phyloP scores from a whole-genome alignment of 176 grass and related monocot species.

The Cymbopogon citratus region DNA sequence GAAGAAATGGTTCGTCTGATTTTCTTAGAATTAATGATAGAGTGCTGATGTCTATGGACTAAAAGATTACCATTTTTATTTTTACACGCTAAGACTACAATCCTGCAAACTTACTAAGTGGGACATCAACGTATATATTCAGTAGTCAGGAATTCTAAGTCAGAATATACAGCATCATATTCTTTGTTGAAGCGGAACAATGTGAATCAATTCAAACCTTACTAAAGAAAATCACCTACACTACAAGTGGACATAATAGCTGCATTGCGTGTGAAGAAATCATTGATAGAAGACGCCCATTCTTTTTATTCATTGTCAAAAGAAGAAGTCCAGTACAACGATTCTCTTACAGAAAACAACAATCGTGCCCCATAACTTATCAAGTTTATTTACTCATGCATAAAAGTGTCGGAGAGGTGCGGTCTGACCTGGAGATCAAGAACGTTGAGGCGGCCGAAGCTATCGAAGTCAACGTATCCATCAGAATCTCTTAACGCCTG shows the following conservation, averaged over 20 bases:
- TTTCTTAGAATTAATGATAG: neutral
- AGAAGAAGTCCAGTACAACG: neutral
- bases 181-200: neutral
- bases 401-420: neutral
- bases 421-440: slow-evolving; percentile 76
- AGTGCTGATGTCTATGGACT: neutral
- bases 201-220: neutral
- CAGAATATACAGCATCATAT: neutral
- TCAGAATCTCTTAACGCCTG: slow-evolving; percentile 73
- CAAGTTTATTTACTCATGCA: neutral
- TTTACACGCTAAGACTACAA: neutral
- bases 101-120: neutral
- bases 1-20: slow-evolving; percentile 4
- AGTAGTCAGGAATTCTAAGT: neutral
- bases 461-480: slow-evolving; percentile 94
- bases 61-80: neutral
- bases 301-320: neutral
- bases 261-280: neutral
- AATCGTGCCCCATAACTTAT: too few species aligned
- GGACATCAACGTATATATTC: neutral
- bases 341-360: neutral
- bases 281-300: neutral
- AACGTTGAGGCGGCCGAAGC: slow-evolving; percentile 87
- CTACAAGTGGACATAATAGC: neutral
- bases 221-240: neutral